These are phyloP conservation scores for Penicillium sp. DNA, from an alignment of 2,329 filamentous ascomycete species.

Conservation along the genomic window DNA sequence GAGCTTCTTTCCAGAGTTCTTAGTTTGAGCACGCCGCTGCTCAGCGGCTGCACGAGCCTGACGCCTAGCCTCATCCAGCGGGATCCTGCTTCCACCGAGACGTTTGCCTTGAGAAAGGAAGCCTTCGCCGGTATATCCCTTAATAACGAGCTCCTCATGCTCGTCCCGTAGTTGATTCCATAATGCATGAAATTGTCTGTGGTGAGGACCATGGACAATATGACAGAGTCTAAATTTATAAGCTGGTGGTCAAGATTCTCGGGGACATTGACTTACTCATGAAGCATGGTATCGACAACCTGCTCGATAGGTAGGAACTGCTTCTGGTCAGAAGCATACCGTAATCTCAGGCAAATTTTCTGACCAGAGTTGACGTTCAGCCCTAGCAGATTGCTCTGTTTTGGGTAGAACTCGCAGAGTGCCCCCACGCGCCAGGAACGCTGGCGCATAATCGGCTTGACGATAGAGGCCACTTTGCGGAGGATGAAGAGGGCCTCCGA, in stretches of 20 bases:
- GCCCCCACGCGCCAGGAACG: conserved; percentile 75
- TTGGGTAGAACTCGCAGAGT: conserved; percentile 81
- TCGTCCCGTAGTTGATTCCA: conserved; percentile 91
- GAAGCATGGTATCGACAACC: conserved; percentile 86
- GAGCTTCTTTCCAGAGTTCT: conserved; percentile 68
- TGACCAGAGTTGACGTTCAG: conserved; percentile 75
- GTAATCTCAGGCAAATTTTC: conserved; percentile 78
- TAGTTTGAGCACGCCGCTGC: conserved; percentile 58
- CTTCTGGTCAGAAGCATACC: conserved; percentile 69
- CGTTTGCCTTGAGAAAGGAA: conserved; percentile 74
- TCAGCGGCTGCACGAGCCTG: conserved; percentile 73
- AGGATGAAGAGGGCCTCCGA: conserved; percentile 60
- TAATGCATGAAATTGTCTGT: conserved; percentile 75
- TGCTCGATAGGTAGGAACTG: conserved; percentile 79
- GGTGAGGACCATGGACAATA: conserved; percentile 78
- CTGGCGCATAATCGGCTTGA: conserved; percentile 93
- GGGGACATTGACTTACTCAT: conserved; percentile 57
- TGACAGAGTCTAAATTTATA: conserved; percentile 63
- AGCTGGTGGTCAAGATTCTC: not conserved
- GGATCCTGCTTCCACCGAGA: conserved; percentile 66
- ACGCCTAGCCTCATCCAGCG: conserved; percentile 69
- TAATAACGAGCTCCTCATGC: conserved; percentile 69
- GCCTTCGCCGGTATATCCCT: conserved; percentile 87
- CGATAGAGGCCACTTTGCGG: conserved; percentile 78
- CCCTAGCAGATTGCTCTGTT: conserved; percentile 71